Evolutionary conservation across 2,329 filamentous ascomycete genomes (phyloP).

Genomic region (Chaetomium sp.): DNA sequence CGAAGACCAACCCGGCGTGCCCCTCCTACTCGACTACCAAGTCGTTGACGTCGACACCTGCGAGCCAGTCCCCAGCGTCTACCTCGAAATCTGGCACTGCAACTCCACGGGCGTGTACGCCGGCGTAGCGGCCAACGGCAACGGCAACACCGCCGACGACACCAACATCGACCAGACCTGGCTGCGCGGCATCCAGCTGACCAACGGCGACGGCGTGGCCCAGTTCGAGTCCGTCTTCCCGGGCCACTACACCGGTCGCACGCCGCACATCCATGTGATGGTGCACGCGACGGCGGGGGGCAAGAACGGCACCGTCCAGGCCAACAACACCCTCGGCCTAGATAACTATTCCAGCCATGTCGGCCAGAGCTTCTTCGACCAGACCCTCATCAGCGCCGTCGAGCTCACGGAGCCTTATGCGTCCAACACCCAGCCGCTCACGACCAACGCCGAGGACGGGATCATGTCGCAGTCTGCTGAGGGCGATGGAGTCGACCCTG

Average conservation of each 20-base stretch:
- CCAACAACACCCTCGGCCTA: constrained; percentile 41
- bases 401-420: constrained; percentile 42
- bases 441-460: constrained; percentile 28
- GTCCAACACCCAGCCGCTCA: constrained; percentile 41
- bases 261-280: constrained; percentile 44
- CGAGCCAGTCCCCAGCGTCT: constrained; percentile 37
- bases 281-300: constrained; percentile 30
- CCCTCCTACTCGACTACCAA: constrained; percentile 41
- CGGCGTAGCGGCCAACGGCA: constrained; percentile 39
- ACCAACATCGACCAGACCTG: constrained; percentile 35
- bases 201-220: constrained; percentile 35
- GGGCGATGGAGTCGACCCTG: constrained; percentile 25
- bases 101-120: constrained; percentile 44
- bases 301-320: constrained; percentile 28
- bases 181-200: constrained; percentile 36
- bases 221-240: constrained; percentile 38
- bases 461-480: constrained; percentile 26
- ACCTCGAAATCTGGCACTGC: constrained; percentile 43
- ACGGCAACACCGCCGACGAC: constrained; percentile 32
- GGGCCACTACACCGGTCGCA: constrained; percentile 39
- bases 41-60: constrained; percentile 44
- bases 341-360: constrained; percentile 46
- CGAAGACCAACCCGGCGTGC: constrained; percentile 38
- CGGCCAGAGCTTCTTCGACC: constrained; percentile 60
- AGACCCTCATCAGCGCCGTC: constrained; percentile 47